phyloP scores from a whole-genome alignment of 1,284 basidiomycete species.

The Pholiota adiposa region DNA sequence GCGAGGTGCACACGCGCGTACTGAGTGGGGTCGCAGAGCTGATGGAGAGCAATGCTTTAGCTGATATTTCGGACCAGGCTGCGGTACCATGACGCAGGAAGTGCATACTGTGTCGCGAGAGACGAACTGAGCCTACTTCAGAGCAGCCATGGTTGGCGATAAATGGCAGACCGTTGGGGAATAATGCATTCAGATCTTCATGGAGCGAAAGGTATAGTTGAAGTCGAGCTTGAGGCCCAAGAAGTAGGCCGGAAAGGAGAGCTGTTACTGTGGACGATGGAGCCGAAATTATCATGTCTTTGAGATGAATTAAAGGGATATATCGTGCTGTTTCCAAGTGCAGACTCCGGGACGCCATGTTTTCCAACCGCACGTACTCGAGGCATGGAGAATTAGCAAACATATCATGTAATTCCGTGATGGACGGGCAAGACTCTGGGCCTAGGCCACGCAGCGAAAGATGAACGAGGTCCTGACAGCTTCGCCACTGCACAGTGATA shows the following conservation, averaged over 20 bases:
- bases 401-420: conserved; percentile 31
- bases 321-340: neutral
- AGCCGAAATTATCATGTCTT: conserved; percentile 30
- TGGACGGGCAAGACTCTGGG: conserved; percentile 32
- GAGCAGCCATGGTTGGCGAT: conserved; percentile 1
- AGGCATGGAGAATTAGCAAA: conserved; percentile 34
- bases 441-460: conserved; percentile 35
- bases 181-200: conserved; percentile 27
- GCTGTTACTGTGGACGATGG: conserved; percentile 26
- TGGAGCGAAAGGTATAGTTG: conserved; percentile 29
- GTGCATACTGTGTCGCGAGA: conserved; percentile 27
- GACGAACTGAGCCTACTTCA: conserved; percentile 22
- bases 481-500: conserved; percentile 35
- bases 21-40: conserved; percentile 27
- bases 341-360: neutral
- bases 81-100: conserved; percentile 22
- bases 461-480: conserved; percentile 31
- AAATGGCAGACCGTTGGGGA: conserved; percentile 27
- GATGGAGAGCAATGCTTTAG: conserved; percentile 25
- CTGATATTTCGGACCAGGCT: conserved; percentile 26
- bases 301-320: conserved; percentile 26
- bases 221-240: conserved; percentile 28
- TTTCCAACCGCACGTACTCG: conserved; percentile 21
- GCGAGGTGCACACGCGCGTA: conserved; percentile 24
- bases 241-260: conserved; percentile 27